Evolutionary conservation across 805 yeast genomes (phyloP), one percentile per base, ranked within the genome.

Genomic region (Kockiozyma suomiensis): DNA sequence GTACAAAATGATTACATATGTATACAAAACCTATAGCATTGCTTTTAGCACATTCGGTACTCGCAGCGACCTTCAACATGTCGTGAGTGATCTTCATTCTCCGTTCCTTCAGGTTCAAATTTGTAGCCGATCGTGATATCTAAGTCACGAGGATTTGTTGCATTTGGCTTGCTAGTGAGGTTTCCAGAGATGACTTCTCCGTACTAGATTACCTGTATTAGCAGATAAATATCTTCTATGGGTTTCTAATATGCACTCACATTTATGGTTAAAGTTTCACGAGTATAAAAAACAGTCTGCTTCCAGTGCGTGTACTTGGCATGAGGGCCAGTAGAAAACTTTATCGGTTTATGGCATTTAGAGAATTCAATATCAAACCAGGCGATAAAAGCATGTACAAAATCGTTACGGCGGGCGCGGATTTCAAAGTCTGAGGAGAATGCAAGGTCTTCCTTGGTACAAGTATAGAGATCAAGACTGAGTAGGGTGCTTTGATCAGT

Each of bases 271-370:
- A 93, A 75, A 30, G 89, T 96, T 69, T 90, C 88, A 68, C 82
- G 85, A 70, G 93, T 80, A 75, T 94, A 96, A 76, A 96, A 91
- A 1, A 94, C 96, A 19, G 97, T 88, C 78, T 94, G 99, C 75
- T 94, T 96, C 99, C 99, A 94, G 78, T 94, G 99, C 15, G 99
- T 94, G 80, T 92, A 91, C 68, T 85, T 84, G 50, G 91, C 86
- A 76, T 88, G 91, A 37, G 99, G 97, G 25, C 98, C 98, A 13
- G 99, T 96, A 21, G 94, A 86, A 73, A 94, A 92, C 33, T 77
- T 78, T 59, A 93, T 86, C 19, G 79, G 78, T 62, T 74, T 73
- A 58, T 71, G 73, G 58, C 75, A 68, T 66, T 81, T 82, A 68
- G 84, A 83, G 82, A 94, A 94, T 66, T 83, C 92, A 70, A 90